Conservation (phyloP, 805 yeast species). For the Candida maris region DNA sequence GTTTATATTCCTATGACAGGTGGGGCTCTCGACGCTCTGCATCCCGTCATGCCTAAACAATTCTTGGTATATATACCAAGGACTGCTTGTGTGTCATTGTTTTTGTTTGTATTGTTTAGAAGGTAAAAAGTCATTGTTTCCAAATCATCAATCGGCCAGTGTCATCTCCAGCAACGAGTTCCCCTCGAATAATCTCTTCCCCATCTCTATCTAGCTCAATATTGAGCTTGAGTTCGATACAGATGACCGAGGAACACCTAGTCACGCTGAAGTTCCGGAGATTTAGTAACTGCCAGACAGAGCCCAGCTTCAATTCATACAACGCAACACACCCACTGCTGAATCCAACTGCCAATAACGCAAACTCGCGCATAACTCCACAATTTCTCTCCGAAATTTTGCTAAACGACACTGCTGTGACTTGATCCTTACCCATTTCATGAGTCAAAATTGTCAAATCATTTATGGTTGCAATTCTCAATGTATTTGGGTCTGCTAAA, state of each 20-base stretch:
- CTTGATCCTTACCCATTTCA: conserved; percentile 11
- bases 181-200: conserved; percentile 27
- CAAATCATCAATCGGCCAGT: conserved; percentile 50
- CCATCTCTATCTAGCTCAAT: conserved; percentile 34
- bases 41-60: no score
- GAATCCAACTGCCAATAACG: conserved; percentile 35
- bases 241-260: conserved; percentile 22
- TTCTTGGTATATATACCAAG: conserved; percentile 5
- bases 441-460: conserved; percentile 41
- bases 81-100: no score
- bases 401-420: conserved; percentile 19
- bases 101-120: no score
- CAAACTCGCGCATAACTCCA: conserved; percentile 14
- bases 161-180: conserved; percentile 51
- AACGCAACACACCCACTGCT: conserved; percentile 27
- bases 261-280: conserved; percentile 21
- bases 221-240: conserved; percentile 33
- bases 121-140: conserved; percentile 31
- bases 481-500: conserved; percentile 16
- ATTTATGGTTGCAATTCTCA: conserved; percentile 49
- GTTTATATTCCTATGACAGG: conserved; percentile 60
- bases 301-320: conserved; percentile 14
- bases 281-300: conserved; percentile 23
- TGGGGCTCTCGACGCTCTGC: conserved; percentile 42
- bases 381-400: conserved; percentile 12